Evolutionary conservation across 345 rosid species (phyloP).

Genomic region (Carallia brachiata): DNA sequence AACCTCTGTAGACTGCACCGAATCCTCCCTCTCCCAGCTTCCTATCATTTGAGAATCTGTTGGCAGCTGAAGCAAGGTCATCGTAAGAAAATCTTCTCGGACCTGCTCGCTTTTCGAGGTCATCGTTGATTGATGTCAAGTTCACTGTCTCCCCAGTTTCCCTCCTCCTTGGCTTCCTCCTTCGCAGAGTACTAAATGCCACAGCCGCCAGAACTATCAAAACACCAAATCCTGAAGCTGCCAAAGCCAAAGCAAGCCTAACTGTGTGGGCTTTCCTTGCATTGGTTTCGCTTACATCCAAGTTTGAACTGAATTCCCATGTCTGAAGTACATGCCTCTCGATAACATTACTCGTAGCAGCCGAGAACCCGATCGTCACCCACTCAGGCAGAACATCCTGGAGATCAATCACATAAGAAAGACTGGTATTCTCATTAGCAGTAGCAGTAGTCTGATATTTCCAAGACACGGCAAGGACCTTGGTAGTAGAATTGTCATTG

Average conservation of each 20-base stretch:
- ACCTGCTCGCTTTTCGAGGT: conserved; percentile 40
- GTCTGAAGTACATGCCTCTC: conserved; percentile 24
- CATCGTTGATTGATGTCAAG: conserved; percentile 32
- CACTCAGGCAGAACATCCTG: conserved; percentile 28
- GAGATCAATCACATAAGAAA: conserved; percentile 32
- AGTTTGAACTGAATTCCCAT: conserved; percentile 44
- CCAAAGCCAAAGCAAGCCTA: conserved; percentile 5
- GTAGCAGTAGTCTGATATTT: conserved; percentile 9
- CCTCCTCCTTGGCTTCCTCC: conserved; percentile 7
- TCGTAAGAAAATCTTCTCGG: conserved; percentile 34
- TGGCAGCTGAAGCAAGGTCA: conserved; percentile 37
- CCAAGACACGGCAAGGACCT: conserved; percentile 37
- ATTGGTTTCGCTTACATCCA: conserved; percentile 2
- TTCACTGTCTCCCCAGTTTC: background rate
- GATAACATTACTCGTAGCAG: conserved; percentile 25
- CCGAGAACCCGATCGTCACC: conserved; percentile 40
- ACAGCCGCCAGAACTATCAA: background rate
- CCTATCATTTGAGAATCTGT: conserved; percentile 26
- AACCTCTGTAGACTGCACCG: conserved; percentile 41
- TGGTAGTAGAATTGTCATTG: conserved; percentile 30
- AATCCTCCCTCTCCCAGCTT: conserved; percentile 50
- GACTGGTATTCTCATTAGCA: conserved; percentile 20
- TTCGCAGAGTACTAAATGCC: conserved; percentile 1
- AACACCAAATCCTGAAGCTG: conserved; percentile 12
- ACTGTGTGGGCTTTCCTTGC: background rate